These are phyloP conservation scores for Colletotrichum godetiae DNA, from an alignment of 2,329 filamentous ascomycete genomes.

Conservation along the genomic window DNA sequence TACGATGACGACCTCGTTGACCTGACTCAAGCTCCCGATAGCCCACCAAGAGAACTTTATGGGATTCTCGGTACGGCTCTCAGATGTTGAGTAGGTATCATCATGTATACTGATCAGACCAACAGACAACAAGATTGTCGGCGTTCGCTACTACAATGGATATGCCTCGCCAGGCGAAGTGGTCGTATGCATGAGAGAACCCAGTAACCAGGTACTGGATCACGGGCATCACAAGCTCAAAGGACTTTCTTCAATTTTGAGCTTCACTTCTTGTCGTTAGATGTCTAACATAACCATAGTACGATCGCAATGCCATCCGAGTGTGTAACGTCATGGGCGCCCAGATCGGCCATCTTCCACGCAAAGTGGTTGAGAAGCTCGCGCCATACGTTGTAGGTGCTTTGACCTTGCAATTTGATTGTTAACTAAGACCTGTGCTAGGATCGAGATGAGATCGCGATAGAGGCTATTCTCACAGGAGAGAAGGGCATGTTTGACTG, in stretches of 20 bases:
- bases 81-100: background rate
- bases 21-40: conserved; percentile 57
- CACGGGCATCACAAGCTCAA: background rate
- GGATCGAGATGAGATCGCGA: conserved; percentile 68
- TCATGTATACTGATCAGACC: background rate
- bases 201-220: conserved; percentile 64
- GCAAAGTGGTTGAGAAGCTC: conserved; percentile 75
- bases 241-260: background rate
- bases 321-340: conserved; percentile 79
- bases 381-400: conserved; percentile 74
- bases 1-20: conserved; percentile 54
- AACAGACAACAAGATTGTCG: conserved; percentile 61
- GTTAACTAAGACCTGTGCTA: conserved; percentile 40
- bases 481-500: conserved; percentile 76
- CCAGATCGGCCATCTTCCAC: conserved; percentile 85
- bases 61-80: conserved; percentile 53
- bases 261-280: background rate
- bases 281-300: conserved; percentile 47
- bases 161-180: conserved; percentile 71
- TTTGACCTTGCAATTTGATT: background rate
- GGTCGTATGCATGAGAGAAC: conserved; percentile 73
- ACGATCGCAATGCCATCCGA: conserved; percentile 81
- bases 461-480: conserved; percentile 79
- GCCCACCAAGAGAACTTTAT: conserved; percentile 57
- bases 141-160: conserved; percentile 70